Evolutionary conservation across 768 basidiomycete genomes (phyloP), one percentile per base, ranked within the genome.

Genomic region (Xerocomus potaroensis): DNA sequence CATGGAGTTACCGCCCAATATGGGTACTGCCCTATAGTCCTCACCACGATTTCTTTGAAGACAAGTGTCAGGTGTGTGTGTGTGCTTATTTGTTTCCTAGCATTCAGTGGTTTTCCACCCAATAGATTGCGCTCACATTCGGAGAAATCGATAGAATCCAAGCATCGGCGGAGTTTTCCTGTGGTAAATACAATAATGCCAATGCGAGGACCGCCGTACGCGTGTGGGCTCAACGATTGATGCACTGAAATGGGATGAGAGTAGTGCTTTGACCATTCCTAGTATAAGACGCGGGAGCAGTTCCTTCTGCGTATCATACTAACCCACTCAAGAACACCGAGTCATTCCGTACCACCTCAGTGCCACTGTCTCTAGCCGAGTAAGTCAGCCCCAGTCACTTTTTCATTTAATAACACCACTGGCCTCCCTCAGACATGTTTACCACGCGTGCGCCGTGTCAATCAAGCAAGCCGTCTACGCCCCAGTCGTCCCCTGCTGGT

Each of bases 401-500:
- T 43, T 22, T 44, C 21, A 30, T 36, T 37, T 42, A 34, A 7
- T 26, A 6, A 26, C 5, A 23, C 14, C 22, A 30, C 41, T 22
- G 24, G 9, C 32, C 18, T 45, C 37, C 27, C 23, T 14, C 36
- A 48, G 19, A 39, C 29, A 61, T 67, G 65, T 61, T 55, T 26
- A 41, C 43, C 12, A 53, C 50, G 9, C 51, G 48, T 19, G 26
- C 32, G 4, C 19, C 24, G 15, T 41, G 56, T 31, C 46, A 57
- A 24, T 60, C 58, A 12, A 50, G 50, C 37, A 61, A 50, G 26
- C 24, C 21, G 7, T 15, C 55, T 32, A n/a, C 30, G 9, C 50
- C 43, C 18, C 23, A 34, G n/a, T 30, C 26, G 15, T 30, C 57
- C n/a, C 54, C 63, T 62, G 56, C 66, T 53, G 61, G 64, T 11